Evolutionary conservation across 768 basidiomycete species (phyloP), one percentile per base, ranked within the genome.

Genomic region (Porpolomopsis calyptriformis): DNA sequence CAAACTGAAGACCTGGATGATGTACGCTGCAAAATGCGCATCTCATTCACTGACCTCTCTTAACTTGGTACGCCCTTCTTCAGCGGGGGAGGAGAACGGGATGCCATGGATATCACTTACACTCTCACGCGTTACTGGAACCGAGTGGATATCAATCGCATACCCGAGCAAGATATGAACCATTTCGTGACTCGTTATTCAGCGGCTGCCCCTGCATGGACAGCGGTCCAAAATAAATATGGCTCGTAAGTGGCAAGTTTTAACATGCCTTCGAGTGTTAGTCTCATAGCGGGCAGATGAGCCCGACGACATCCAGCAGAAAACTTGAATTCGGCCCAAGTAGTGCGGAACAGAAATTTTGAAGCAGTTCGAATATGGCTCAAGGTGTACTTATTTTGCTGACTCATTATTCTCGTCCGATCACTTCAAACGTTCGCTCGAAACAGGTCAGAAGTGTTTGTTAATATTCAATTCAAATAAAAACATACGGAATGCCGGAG

Each of bases 101-200:
- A 90, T 56, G 86, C 86, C 7, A 77, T 78, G 53, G 87, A 90
- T 51, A 86, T 90, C 54, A 60, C 70, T 35, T 88, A 77, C 57
- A 71, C 77, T 31, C 67, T 91, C 54, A 70, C 75, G 48, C 77
- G 76, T 46, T 85, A 82, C 57, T 89, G 87, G 86, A 84, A 82
- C 58, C 71, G 74, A 45, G 76, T 90, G 50, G 87, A 90, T 61
- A 78, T 89, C 53, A 90, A 90, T 59, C 83, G 87, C 53, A 81
- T 90, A 49, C 80, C 81, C 22, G 87, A 90, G 61, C 77, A 80
- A 49, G 87, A 90, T 57, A 90, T 90, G 87, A 78, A 77, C 48
- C 70, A 74, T 24, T 90, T 90, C 56, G 80, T 84, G 24, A 57
- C 69, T 11, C 69, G 68, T 29, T 71, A 83, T 55, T 60, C 72